phyloP scores from a whole-genome alignment of 352 stramenopile species.

The Globisporangium solare region DNA sequence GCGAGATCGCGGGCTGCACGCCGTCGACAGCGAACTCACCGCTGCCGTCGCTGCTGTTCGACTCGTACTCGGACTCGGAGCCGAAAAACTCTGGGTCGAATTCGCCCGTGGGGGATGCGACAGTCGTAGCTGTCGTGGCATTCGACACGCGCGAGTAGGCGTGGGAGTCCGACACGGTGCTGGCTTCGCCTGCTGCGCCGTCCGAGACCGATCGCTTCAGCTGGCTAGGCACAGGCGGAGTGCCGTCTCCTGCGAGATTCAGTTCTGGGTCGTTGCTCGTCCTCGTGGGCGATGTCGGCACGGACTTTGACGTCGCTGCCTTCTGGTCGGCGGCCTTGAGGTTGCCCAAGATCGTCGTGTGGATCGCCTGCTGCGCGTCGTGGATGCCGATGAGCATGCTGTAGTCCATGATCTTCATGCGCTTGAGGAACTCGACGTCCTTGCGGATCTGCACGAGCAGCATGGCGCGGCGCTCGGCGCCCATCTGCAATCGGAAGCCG shows the following conservation, averaged over 20 bases:
- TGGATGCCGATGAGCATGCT: conserved; percentile 91
- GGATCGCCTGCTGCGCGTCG: conserved; percentile 58
- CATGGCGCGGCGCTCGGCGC: conserved; percentile 54
- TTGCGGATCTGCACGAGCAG: conserved; percentile 86
- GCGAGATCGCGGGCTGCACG: conserved; percentile 34
- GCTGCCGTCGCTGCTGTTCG: conserved; percentile 34
- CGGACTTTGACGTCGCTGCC: conserved; percentile 27
- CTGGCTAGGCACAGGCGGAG: conserved; percentile 13
- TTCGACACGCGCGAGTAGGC: background rate
- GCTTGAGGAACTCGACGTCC: conserved; percentile 88
- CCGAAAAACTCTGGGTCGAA: conserved; percentile 12
- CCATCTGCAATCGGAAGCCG: conserved; percentile 83
- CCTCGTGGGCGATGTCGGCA: conserved; percentile 36
- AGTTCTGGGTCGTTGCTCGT: background rate
- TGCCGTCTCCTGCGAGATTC: background rate
- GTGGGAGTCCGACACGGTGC: background rate
- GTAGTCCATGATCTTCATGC: conserved; percentile 96
- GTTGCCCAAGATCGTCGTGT: conserved; percentile 42
- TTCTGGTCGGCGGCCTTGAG: conserved; percentile 12
- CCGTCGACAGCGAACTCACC: conserved; percentile 16
- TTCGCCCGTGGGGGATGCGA: conserved; percentile 16
- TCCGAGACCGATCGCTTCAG: conserved; percentile 27
- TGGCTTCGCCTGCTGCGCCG: background rate
- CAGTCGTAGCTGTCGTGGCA: conserved; percentile 10
- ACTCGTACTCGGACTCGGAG: conserved; percentile 23